phyloP scores from a whole-genome alignment of 306 rosid genomes.

The Senna tora region DNA sequence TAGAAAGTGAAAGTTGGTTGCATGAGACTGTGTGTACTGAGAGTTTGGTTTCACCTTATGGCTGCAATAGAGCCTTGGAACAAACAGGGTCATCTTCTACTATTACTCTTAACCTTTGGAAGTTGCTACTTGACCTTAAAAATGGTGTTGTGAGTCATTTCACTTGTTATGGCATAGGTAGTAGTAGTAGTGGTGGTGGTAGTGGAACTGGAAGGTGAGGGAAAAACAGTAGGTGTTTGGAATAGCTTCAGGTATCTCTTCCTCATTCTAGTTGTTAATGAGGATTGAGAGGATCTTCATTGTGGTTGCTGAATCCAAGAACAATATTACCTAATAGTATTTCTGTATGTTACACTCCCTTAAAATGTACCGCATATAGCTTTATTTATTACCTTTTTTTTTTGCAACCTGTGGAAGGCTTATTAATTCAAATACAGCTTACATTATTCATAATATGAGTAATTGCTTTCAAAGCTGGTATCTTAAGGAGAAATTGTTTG shows the following conservation, averaged over 20 bases:
- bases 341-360: neutral
- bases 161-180: conserved; percentile 23
- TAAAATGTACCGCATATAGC: too few species aligned
- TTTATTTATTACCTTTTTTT: too few species aligned
- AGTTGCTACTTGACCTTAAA: conserved; percentile 21
- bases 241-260: neutral
- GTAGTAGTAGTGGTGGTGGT: too few species aligned
- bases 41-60: conserved; percentile 48
- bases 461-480: conserved; percentile 69
- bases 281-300: too few species aligned
- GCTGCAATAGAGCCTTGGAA: neutral
- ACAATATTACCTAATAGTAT: neutral
- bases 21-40: conserved; percentile 48
- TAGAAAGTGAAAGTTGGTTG: conserved; percentile 40
- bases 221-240: too few species aligned
- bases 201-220: too few species aligned
- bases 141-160: conserved; percentile 27
- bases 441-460: conserved; percentile 58
- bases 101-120: conserved; percentile 13
- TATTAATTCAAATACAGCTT: conserved; percentile 62
- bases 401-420: conserved; percentile 55
- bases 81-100: neutral
- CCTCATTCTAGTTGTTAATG: neutral
- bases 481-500: conserved; percentile 31
- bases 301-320: neutral